Conservation (phyloP, 768 basidiomycete species). For the Tricholomella constricta region DNA sequence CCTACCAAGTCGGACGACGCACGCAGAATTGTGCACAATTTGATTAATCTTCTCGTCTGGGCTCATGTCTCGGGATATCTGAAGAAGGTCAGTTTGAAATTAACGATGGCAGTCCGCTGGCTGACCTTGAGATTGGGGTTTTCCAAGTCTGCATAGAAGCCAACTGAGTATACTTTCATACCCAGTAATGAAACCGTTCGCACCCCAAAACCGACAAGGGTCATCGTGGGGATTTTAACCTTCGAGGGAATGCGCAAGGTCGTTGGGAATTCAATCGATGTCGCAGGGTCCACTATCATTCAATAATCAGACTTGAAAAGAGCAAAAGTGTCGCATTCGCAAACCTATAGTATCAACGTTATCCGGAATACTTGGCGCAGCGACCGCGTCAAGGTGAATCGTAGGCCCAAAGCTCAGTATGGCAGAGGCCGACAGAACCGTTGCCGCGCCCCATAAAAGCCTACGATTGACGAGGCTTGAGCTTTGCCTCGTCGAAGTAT, state of each 20-base stretch:
- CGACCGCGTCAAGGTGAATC: constrained; percentile 16
- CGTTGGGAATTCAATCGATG: constrained; percentile 73
- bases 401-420: constrained; percentile 4
- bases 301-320: neutral
- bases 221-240: constrained; percentile 58
- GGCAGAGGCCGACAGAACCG: constrained; percentile 8
- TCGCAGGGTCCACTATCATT: constrained; percentile 66
- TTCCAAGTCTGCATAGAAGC: constrained; percentile 84
- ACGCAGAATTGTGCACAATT: constrained; percentile 67
- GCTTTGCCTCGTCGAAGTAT: neutral
- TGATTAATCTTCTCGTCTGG: constrained; percentile 72
- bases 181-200: constrained; percentile 87
- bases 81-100: constrained; percentile 2
- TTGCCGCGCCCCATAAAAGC: constrained; percentile 17
- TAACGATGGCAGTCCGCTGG: neutral
- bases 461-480: neutral
- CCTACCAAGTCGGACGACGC: constrained; percentile 74
- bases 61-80: constrained; percentile 59
- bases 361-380: neutral
- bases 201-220: constrained; percentile 83
- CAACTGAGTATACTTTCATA: constrained; percentile 88
- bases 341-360: constrained; percentile 12
- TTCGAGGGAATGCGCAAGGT: constrained; percentile 65
- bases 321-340: no score
- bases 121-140: constrained; percentile 62